Evolutionary conservation across 352 stramenopile genomes (phyloP), one percentile per base, ranked within the genome.

Genomic region (Phytophthora tubulina): DNA sequence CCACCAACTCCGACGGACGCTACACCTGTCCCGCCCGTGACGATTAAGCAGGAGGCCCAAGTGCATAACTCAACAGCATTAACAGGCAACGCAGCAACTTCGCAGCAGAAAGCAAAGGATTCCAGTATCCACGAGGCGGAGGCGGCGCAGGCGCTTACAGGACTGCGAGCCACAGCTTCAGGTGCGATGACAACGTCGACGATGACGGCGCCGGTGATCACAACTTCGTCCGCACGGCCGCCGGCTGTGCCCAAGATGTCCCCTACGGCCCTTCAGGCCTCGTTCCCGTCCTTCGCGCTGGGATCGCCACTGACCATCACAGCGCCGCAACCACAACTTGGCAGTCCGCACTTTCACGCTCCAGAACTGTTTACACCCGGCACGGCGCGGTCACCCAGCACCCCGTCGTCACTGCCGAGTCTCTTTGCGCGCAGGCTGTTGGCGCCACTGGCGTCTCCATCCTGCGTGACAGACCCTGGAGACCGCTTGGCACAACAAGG

Each of bases 91-190:
- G 38, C 30, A 10, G n/a, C 36, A 14, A 6, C 8, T 6, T 38
- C 48, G 27, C 51, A 58, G 13, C 70, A 78, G 27, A 79, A 78
- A 1, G 71, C 41, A 14, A 80, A 74, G 39, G 72, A 76, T 17
- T 75, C 73, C 11, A 71, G 64, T 11, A 68, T 59, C n/a, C 85
- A 92, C 67, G 86, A 94, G 59, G 80, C 81, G 36, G 83, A 85
- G 32, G 86, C 86, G 4, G 86, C 86, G 4, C 85, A 94, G 63
- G 86, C 86, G 56, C 81, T 94, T 39, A 94, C 86, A 35, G 86
- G 86, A 27, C 67, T 94, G 15, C 85, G 86, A n/a, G 73, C 63
- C 11, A 70, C 55, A 54, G 62, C 62, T 15, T 63, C 71, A 17
- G 53, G 21, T n/a, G 31, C 50, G 17, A 27, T 35, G 9, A 57